These are phyloP conservation scores for Eucalyptus grandis DNA, from an alignment of 345 rosid species.

Conservation along the genomic window DNA sequence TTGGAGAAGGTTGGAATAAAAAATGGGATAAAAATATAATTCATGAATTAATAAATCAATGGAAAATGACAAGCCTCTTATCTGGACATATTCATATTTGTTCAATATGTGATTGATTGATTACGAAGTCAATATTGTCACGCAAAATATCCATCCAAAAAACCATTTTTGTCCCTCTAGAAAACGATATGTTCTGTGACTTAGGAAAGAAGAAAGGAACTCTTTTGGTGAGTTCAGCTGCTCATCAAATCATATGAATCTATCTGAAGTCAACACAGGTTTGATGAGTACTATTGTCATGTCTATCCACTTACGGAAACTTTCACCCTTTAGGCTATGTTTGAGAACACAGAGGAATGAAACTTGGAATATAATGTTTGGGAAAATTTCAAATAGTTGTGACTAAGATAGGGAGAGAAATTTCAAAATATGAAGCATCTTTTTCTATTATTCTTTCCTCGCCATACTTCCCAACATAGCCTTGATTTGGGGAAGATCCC, in stretches of 20 bases:
- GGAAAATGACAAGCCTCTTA: not conserved
- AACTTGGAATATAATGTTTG: not conserved
- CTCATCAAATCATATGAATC: not conserved
- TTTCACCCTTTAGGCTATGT: not conserved
- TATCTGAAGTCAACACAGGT: not conserved
- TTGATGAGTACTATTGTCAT: not conserved
- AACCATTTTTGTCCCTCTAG: not conserved
- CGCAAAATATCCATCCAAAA: not conserved
- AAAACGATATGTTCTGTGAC: not conserved
- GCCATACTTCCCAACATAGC: not conserved
- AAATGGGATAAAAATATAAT: not conserved
- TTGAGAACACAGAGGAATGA: not conserved
- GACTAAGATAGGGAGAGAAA: not conserved
- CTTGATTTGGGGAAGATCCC: not conserved
- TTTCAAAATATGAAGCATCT: not conserved
- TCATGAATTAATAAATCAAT: not conserved
- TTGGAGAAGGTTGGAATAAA: not conserved
- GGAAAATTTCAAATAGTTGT: not conserved
- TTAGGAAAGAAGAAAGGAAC: not conserved
- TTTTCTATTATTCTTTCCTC: not conserved
- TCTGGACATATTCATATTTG: not conserved
- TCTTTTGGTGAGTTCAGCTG: not conserved
- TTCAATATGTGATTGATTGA: not conserved
- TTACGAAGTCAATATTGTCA: not conserved
- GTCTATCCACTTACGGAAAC: not conserved